Conservation (phyloP, 2,329 filamentous ascomycete genomes). For the Rutstroemia sp. region DNA sequence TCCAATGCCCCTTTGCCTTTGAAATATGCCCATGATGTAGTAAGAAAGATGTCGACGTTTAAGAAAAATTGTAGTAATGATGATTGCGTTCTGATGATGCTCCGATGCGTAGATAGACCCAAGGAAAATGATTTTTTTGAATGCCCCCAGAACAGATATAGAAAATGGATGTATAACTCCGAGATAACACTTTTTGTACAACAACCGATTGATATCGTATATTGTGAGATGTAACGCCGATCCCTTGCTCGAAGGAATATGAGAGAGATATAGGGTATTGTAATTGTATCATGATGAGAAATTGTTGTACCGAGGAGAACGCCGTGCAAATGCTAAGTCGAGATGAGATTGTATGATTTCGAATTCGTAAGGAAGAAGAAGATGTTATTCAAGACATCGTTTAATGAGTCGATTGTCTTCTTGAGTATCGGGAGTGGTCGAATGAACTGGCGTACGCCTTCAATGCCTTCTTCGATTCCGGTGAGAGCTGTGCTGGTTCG, state of each 20-base stretch:
- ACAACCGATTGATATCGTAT: conserved; percentile 17
- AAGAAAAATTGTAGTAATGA: conserved; percentile 1
- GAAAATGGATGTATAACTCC: conserved; percentile 1
- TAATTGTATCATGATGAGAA: conserved; percentile 21
- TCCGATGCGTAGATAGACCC: conserved; percentile 3
- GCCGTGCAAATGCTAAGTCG: conserved; percentile 19
- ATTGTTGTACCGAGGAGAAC: conserved; percentile 13
- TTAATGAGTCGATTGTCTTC: conserved; percentile 28
- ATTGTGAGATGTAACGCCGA: conserved; percentile 22
- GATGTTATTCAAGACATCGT: background rate
- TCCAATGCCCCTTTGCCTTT: background rate
- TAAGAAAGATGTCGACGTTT: conserved; percentile 17
- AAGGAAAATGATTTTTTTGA: conserved; percentile 5
- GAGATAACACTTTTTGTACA: conserved; percentile 28
- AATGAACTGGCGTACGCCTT: conserved; percentile 83
- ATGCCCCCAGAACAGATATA: conserved; percentile 1
- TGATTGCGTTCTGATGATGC: conserved; percentile 6
- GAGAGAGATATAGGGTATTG: conserved; percentile 22
- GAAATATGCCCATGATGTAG: conserved; percentile 13
- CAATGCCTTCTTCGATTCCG: conserved; percentile 71
- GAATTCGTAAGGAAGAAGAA: conserved; percentile 8
- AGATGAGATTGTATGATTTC: conserved; percentile 10
- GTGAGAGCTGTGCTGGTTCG: conserved; percentile 55
- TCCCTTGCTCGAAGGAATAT: conserved; percentile 18
- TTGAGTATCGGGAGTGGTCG: conserved; percentile 50